Percentiles rank a stretch among this genome's conserved stretches.
These are phyloP conservation scores for Curvularia spicifera DNA, from an alignment of 2,329 filamentous ascomycete genomes.

Conservation along the genomic window DNA sequence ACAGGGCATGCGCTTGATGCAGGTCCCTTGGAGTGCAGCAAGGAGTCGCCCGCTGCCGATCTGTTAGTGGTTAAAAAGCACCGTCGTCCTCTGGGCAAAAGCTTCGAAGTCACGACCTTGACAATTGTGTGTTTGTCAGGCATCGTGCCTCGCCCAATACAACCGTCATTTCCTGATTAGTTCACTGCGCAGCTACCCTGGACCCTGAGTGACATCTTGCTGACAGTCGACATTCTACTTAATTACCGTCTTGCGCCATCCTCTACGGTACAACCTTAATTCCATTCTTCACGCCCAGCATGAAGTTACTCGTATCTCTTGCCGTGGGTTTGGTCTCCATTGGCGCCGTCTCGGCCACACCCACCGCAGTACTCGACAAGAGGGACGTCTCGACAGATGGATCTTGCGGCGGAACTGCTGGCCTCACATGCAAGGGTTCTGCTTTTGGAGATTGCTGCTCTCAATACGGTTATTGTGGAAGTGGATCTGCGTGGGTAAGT, in stretches of 20 bases:
- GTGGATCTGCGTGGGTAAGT: constrained; percentile 31
- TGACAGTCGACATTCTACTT: not conserved
- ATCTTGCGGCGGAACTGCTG: constrained; percentile 51
- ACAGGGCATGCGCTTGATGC: constrained; percentile 12
- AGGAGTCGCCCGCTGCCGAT: constrained; percentile 8
- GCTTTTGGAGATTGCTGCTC: constrained; percentile 55
- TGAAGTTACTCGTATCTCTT: constrained; percentile 31
- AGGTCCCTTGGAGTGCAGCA: constrained; percentile 14
- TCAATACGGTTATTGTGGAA: constrained; percentile 50
- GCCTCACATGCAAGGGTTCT: constrained; percentile 54
- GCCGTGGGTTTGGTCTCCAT: constrained; percentile 30
- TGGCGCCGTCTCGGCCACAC: constrained; percentile 22
- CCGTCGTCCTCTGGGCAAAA: constrained; percentile 1
- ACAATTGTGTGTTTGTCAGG: not conserved
- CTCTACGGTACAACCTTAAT: not conserved
- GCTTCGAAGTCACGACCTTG: not conserved
- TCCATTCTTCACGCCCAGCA: not conserved
- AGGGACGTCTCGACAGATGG: constrained; percentile 50
- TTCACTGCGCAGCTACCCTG: not conserved
- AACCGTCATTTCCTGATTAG: not conserved
- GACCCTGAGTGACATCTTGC: not conserved
- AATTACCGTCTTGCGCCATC: not conserved
- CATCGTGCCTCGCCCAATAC: not conserved
- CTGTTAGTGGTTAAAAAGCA: constrained; percentile 6
- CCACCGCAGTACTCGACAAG: constrained; percentile 20